Base-by-base conservation (phyloP, 2,329 filamentous ascomycete genomes). In the Cladosporium oxysporum region DNA sequence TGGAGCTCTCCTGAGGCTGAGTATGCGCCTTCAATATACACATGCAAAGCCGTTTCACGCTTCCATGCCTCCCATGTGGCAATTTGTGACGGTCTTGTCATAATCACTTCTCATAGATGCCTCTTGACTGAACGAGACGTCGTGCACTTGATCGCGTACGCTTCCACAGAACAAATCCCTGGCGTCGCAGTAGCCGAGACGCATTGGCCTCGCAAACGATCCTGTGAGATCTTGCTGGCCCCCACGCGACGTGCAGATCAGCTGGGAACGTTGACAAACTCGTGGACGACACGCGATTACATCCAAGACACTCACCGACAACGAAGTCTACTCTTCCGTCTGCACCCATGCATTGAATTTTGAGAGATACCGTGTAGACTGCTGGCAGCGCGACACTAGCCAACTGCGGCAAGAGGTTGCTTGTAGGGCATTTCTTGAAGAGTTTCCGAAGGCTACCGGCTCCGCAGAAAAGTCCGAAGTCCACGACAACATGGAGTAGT, bases 391-490 rank as follows among this genome's bases (percentile, higher is more conserved):
- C 52, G n/a, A 12, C 52, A 29, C 52, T 55, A 31, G 52, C 50
- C 50, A 53, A n/a, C 50, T 29, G 50, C n/a, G 28, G 52, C 52
- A 55, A 55, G 28, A 33, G 52, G 28, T 47, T 21, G 52, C 18
- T 47, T 21, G 52, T 29, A 55, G 28, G 28, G 31, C n/a, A 26
- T 41, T 10, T 41, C 55, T 58, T 58, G 52, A 33, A 33, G 52
- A 55, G 10, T 21, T 2, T n/a, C 52, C 52, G 31, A 55, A 33
- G 52, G 6, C 28, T 31, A 55, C 29, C 52, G 52, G 52, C 52
- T 55, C 55, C 55, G 55, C 55, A 58, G 28, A 33, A 23, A 57
- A 41, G 55, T 58, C 55, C 55, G 55, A 58, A 58, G 31, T 33
- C 21, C 55, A 41, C 55, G 41, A 33, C 33, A 44, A 47, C 58